phyloP scores from a whole-genome alignment of 805 yeast genomes.

The Kluyveromyces dobzhanskii region DNA sequence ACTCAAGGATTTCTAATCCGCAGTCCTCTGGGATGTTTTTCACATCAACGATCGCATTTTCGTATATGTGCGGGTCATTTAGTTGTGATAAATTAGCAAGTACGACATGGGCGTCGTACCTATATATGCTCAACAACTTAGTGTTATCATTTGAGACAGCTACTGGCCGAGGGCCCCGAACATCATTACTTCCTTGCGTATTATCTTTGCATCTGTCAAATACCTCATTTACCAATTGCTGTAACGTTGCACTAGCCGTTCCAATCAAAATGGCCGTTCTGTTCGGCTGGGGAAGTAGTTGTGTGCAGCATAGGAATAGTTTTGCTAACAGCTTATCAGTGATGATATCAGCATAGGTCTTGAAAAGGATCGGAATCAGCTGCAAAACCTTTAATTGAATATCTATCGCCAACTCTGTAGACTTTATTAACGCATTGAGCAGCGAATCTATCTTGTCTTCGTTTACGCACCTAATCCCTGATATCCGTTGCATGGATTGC shows the following conservation, averaged over 20 bases:
- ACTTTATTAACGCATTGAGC: slow-evolving; percentile 61
- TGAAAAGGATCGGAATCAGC: slow-evolving; percentile 66
- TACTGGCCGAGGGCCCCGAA: slow-evolving; percentile 30
- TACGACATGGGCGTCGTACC: slow-evolving; percentile 63
- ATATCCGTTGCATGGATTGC: slow-evolving; percentile 58
- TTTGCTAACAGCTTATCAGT: slow-evolving; percentile 48
- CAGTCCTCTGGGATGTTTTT: slow-evolving; percentile 50
- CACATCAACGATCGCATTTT: slow-evolving; percentile 46
- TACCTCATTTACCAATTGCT: slow-evolving; percentile 69
- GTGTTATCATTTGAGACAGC: slow-evolving; percentile 38
- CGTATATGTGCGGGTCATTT: slow-evolving; percentile 41
- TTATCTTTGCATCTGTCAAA: slow-evolving; percentile 51
- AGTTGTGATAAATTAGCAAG: slow-evolving; percentile 66
- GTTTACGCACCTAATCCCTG: slow-evolving; percentile 48
- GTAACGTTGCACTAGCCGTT: slow-evolving; percentile 89
- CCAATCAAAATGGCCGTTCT: slow-evolving; percentile 72
- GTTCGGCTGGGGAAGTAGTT: slow-evolving; percentile 54
- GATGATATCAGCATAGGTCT: slow-evolving; percentile 49
- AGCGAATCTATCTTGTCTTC: slow-evolving; percentile 43
- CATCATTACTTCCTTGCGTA: slow-evolving; percentile 18
- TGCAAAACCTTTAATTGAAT: slow-evolving; percentile 83
- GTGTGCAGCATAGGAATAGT: slow-evolving; percentile 58
- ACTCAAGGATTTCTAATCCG: slow-evolving; percentile 79
- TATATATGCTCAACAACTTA: slow-evolving; percentile 40
- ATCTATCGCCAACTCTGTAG: slow-evolving; percentile 68